These are phyloP conservation scores for Tulasnella sp. DNA, from an alignment of 768 basidiomycete genomes.

Conservation along the genomic window DNA sequence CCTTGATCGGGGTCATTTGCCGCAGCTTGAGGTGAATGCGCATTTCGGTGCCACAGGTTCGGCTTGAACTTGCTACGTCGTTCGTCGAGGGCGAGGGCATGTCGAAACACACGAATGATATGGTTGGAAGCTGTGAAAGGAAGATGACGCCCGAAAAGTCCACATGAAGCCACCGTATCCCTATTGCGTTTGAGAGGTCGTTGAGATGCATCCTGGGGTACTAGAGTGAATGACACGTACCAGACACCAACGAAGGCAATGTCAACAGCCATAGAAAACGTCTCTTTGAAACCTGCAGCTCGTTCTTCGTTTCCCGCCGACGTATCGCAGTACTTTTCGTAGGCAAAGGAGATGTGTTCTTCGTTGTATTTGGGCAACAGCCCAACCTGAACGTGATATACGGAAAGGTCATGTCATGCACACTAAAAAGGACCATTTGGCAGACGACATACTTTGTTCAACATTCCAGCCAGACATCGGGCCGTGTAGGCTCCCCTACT, in stretches of 20 bases:
- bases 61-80: conserved; percentile 17
- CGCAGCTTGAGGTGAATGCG: not conserved
- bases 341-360: conserved; percentile 31
- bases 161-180: conserved; percentile 15
- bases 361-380: conserved; percentile 32
- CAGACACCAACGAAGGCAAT: conserved; percentile 31
- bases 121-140: conserved; percentile 22
- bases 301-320: not conserved
- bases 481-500: conserved; percentile 31
- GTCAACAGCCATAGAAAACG: conserved; percentile 12
- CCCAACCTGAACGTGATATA: not conserved
- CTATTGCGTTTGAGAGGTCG: not conserved
- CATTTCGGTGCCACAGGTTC: conserved; percentile 34
- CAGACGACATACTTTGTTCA: no score
- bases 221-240: not conserved
- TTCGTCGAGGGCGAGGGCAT: conserved; percentile 26
- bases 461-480: conserved; percentile 30
- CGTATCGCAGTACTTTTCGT: not conserved
- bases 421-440: no score
- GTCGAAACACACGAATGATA: conserved; percentile 15
- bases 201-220: no score
- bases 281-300: conserved; percentile 16
- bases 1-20: conserved; percentile 9
- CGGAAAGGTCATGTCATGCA: not conserved
- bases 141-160: conserved; percentile 11